These are phyloP conservation scores for Basidiobolus meristosporus DNA, from an alignment of 371 early-diverging fungal species.

Conservation along the genomic window DNA sequence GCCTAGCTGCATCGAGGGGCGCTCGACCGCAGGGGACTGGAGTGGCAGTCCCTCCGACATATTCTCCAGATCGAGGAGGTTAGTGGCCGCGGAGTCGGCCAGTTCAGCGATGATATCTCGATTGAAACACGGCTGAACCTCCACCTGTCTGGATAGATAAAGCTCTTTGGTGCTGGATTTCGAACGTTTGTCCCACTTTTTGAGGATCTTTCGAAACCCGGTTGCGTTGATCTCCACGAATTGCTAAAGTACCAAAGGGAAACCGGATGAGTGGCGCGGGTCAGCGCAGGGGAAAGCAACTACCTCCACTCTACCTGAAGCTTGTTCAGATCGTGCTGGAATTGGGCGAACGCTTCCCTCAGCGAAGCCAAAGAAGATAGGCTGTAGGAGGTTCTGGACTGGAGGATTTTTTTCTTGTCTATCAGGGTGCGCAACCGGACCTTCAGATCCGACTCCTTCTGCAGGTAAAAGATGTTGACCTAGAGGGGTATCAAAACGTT, in stretches of 20 bases:
- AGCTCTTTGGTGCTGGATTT: constrained; percentile 88
- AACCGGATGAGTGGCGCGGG: neutral
- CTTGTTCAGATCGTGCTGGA: constrained; percentile 82
- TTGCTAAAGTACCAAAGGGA: constrained; percentile 24
- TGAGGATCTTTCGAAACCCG: constrained; percentile 90
- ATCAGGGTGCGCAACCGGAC: constrained; percentile 52
- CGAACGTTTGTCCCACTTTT: constrained; percentile 95
- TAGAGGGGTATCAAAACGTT: no score
- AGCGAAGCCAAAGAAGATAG: no score
- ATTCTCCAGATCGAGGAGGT: constrained; percentile 35
- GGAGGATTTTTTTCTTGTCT: constrained; percentile 62
- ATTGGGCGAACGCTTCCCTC: constrained; percentile 73
- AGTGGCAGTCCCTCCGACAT: constrained; percentile 19
- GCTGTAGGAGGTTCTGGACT: constrained; percentile 31
- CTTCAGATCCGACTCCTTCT: constrained; percentile 58
- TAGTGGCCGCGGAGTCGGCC: constrained; percentile 55
- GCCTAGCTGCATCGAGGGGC: no score
- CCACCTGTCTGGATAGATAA: constrained; percentile 83
- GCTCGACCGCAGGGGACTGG: constrained; percentile 1
- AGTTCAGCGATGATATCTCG: constrained; percentile 72
- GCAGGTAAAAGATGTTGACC: constrained; percentile 67
- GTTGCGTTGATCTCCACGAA: constrained; percentile 90
- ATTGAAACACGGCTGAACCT: constrained; percentile 91
- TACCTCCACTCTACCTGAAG: constrained; percentile 62
- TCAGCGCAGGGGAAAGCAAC: neutral